Evolutionary conservation across 345 rosid species (phyloP), one percentile per base, ranked within the genome.

Genomic region (Erucastrum elatum): DNA sequence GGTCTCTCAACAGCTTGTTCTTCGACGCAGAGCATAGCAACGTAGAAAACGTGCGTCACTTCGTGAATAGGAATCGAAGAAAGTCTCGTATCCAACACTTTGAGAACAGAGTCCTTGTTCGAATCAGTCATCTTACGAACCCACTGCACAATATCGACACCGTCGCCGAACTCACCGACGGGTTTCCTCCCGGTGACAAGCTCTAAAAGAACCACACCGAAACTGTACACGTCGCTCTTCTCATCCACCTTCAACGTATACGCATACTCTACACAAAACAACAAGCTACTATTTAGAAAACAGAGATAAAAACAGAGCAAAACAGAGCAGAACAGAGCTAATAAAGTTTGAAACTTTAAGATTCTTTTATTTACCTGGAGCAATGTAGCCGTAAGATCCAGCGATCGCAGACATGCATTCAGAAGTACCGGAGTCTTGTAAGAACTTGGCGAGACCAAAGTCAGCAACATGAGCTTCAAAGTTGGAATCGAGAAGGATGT

Each of bases 1-100:
- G 98, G 99, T n/a, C 98, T 90, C 84, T 91, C 96, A 21, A 95
- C 93, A 0, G 99, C 99, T 71, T 93, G 98, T 70, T 95, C 99
- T 88, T 93, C 98, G 0, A 95, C 98, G 21, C 99, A 95, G 9
- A 95, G 89, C 96, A 93, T 91, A 4, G 99, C 98, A 0, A 95
- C 98, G 11, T 93, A 95, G 90, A 95, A 95, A 12, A 95, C 87
- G 13, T 95, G 99, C 86, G 86, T 91, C 49, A 92, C 99, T 65
- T 95, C 91, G 1, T 89, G 89, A 66, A 90, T 86, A 0, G 98
- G 99, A 71, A 95, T 89, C 1, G 94, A 81, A 15, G 97, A 85
- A 16, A 95, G 94, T 59, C 99, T 88, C 5, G 90, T 93, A 46
- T 95, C 99, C 0, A 95, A 77, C 79, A 95, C 89, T 80, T 93